Conservation (phyloP, 768 basidiomycete species). For the Rhizopogon vulgaris region DNA sequence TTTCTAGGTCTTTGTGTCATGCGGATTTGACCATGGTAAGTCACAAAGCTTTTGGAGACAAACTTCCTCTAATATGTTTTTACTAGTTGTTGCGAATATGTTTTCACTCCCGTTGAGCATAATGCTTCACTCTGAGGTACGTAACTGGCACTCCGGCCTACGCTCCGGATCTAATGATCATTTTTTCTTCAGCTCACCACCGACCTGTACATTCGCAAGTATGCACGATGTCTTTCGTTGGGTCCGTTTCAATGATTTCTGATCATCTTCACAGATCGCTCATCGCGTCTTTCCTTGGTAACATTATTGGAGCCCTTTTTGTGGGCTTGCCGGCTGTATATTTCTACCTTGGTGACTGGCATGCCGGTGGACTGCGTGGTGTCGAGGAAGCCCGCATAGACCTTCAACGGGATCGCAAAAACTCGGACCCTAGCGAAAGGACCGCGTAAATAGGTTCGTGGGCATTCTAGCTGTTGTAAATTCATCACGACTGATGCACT, state of each 20-base stretch:
- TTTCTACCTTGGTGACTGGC: slow-evolving; percentile 54
- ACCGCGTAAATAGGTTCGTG: neutral
- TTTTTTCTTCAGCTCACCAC: slow-evolving; percentile 15
- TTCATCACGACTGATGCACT: neutral
- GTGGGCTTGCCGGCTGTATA: slow-evolving; percentile 61
- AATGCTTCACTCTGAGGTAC: slow-evolving; percentile 61
- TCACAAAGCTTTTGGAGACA: neutral
- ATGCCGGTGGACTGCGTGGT: slow-evolving; percentile 28
- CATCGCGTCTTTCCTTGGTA: slow-evolving; percentile 61
- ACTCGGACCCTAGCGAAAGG: slow-evolving; percentile 3
- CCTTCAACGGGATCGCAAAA: neutral
- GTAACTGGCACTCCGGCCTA: slow-evolving; percentile 14
- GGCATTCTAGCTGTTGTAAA: neutral
- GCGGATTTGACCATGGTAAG: slow-evolving; percentile 65
- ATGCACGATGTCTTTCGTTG: slow-evolving; percentile 12
- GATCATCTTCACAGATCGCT: slow-evolving; percentile 38
- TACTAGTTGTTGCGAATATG: slow-evolving; percentile 67
- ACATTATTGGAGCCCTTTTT: slow-evolving; percentile 57
- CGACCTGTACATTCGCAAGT: slow-evolving; percentile 64
- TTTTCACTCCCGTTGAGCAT: slow-evolving; percentile 66
- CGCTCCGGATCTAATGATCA: neutral
- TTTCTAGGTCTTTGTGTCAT: slow-evolving; percentile 59
- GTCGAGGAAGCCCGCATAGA: slow-evolving; percentile 31
- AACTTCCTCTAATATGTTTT: neutral
- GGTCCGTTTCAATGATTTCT: neutral